Conservation (phyloP, 257 asterid species). For the Przewalskia tangutica region DNA sequence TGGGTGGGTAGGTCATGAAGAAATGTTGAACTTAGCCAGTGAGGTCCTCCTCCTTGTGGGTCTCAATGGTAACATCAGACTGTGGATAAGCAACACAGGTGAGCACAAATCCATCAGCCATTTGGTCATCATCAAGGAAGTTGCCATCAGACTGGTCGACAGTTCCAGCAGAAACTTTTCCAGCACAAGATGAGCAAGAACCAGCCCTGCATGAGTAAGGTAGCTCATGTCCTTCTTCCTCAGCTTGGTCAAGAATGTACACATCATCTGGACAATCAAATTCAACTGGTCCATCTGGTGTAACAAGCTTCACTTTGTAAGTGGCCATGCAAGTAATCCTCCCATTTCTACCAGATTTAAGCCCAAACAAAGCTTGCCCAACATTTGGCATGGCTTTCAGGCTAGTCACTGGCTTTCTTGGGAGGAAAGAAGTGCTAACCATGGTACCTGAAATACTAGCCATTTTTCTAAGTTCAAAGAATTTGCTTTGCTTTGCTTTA, state of each 20-base stretch:
- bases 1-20: neutral
- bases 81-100: conserved; percentile 63
- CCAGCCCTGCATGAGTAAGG: conserved; percentile 94
- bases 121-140: conserved; percentile 71
- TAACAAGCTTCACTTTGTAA: conserved; percentile 54
- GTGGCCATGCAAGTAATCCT: conserved; percentile 49
- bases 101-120: conserved; percentile 46
- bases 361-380: conserved; percentile 21
- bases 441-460: conserved; percentile 46
- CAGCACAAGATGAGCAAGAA: conserved; percentile 83
- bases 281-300: conserved; percentile 34
- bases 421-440: conserved; percentile 48
- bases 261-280: conserved; percentile 37
- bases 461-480: conserved; percentile 19
- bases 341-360: conserved; percentile 17
- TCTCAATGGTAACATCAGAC: conserved; percentile 42
- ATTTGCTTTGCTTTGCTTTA: neutral
- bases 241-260: conserved; percentile 63
- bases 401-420: conserved; percentile 32
- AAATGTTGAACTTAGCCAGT: neutral
- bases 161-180: conserved; percentile 36
- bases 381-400: conserved; percentile 26
- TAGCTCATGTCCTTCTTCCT: conserved; percentile 46
- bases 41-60: conserved; percentile 76
- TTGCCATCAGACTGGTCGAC: conserved; percentile 69